phyloP scores from a whole-genome alignment of 2,329 filamentous ascomycete species.

The Camillea tinctor region DNA sequence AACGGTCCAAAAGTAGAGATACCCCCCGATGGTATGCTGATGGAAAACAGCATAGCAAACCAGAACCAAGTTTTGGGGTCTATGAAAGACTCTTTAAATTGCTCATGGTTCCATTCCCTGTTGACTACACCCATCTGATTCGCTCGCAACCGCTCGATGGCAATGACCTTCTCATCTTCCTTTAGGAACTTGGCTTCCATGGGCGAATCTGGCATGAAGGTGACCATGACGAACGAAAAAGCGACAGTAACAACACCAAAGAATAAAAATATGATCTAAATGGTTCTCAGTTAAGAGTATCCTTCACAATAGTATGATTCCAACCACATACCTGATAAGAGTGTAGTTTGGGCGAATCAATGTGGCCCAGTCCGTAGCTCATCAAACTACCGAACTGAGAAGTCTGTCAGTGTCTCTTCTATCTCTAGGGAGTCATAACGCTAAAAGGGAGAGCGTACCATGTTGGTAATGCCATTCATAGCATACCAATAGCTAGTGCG shows the following conservation, averaged over 20 bases:
- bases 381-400: constrained; percentile 50
- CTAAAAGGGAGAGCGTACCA: constrained; percentile 33
- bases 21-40: constrained; percentile 64
- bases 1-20: constrained; percentile 64
- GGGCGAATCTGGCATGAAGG: constrained; percentile 58
- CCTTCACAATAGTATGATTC: neutral
- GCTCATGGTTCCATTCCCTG: constrained; percentile 50
- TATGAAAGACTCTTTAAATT: constrained; percentile 50
- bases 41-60: constrained; percentile 57
- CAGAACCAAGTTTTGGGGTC: constrained; percentile 59
- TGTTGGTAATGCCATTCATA: constrained; percentile 59
- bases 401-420: neutral
- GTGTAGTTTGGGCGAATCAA: constrained; percentile 43
- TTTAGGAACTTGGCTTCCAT: constrained; percentile 54
- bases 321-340: constrained; percentile 38
- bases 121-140: constrained; percentile 56
- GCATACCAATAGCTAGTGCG: constrained; percentile 59
- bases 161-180: constrained; percentile 59
- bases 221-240: constrained; percentile 56
- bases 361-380: constrained; percentile 58
- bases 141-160: constrained; percentile 51
- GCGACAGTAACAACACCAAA: constrained; percentile 60
- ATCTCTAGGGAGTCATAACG: neutral
- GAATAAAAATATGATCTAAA: constrained; percentile 54
- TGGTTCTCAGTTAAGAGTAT: neutral